phyloP scores from a whole-genome alignment of 2,329 filamentous ascomycete species.

The Hysterium pulicare region DNA sequence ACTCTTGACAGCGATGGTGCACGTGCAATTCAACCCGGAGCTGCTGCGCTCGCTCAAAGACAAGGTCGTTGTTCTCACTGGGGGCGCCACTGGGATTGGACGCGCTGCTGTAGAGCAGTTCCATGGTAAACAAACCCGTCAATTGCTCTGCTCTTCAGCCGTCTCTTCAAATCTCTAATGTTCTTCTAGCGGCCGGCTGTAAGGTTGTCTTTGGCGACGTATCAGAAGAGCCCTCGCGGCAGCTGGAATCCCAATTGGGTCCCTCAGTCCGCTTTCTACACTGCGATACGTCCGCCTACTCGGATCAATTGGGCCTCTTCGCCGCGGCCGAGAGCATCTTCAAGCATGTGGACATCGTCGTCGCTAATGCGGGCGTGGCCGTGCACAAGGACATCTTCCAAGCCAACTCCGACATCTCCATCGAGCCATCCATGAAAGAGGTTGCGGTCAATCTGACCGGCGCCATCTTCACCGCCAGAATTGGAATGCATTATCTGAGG shows the following conservation, averaged over 20 bases:
- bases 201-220: slow-evolving; percentile 20
- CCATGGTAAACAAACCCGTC: slow-evolving; percentile 7
- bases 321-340: slow-evolving; percentile 11
- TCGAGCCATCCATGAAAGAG: slow-evolving; percentile 16
- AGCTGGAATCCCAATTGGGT: slow-evolving; percentile 10
- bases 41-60: slow-evolving; percentile 12
- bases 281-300: slow-evolving; percentile 18
- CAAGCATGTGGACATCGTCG: slow-evolving; percentile 14
- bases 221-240: slow-evolving; percentile 8
- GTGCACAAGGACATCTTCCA: slow-evolving; percentile 17
- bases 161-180: not conserved
- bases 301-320: slow-evolving; percentile 13
- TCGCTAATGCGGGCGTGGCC: slow-evolving; percentile 17
- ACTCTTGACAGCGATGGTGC: slow-evolving; percentile 11
- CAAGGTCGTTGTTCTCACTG: slow-evolving; percentile 19
- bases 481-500: slow-evolving; percentile 19
- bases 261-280: slow-evolving; percentile 11
- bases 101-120: slow-evolving; percentile 15
- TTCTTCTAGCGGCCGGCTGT: slow-evolving; percentile 13
- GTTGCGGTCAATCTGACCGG: slow-evolving; percentile 21
- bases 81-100: slow-evolving; percentile 20
- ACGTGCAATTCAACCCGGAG: slow-evolving; percentile 16
- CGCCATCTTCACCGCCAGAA: slow-evolving; percentile 18
- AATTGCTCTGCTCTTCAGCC: not conserved
- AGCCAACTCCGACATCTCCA: slow-evolving; percentile 9